Percentiles rank a stretch among this genome's conserved stretches.
Conservation (phyloP, 768 basidiomycete genomes). For the Tulasnella sp. region DNA sequence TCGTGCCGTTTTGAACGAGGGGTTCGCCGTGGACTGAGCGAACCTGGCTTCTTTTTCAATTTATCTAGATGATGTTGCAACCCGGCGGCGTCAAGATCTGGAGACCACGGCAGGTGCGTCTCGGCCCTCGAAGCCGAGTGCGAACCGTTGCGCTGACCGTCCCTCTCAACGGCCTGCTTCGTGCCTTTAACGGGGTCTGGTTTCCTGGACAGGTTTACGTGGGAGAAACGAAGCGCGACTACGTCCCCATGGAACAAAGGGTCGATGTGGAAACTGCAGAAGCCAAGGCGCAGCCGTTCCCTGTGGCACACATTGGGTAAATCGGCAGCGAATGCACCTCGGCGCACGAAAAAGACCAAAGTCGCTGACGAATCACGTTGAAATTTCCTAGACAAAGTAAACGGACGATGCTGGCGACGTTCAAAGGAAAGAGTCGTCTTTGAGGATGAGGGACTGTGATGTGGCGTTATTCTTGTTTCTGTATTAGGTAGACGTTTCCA, state of each 20-base stretch:
- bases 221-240: constrained; percentile 62
- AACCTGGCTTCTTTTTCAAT: background rate
- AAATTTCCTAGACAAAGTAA: constrained; percentile 17
- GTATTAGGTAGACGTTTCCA: background rate
- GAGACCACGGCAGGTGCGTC: constrained; percentile 66
- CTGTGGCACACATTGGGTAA: constrained; percentile 18
- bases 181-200: background rate
- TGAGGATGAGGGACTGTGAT: background rate
- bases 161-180: background rate
- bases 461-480: background rate
- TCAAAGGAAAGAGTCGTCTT: constrained; percentile 16
- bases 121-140: background rate
- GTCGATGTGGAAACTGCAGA: constrained; percentile 37
- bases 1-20: background rate
- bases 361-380: background rate
- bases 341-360: background rate
- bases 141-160: background rate
- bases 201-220: constrained; percentile 52
- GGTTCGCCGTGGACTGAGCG: background rate
- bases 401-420: constrained; percentile 17
- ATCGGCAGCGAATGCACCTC: background rate
- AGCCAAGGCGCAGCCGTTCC: constrained; percentile 9
- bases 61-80: constrained; percentile 81
- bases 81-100: constrained; percentile 88
- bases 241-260: constrained; percentile 53